Conservation (phyloP, 345 rosid genomes). For the Linum lewisii region DNA sequence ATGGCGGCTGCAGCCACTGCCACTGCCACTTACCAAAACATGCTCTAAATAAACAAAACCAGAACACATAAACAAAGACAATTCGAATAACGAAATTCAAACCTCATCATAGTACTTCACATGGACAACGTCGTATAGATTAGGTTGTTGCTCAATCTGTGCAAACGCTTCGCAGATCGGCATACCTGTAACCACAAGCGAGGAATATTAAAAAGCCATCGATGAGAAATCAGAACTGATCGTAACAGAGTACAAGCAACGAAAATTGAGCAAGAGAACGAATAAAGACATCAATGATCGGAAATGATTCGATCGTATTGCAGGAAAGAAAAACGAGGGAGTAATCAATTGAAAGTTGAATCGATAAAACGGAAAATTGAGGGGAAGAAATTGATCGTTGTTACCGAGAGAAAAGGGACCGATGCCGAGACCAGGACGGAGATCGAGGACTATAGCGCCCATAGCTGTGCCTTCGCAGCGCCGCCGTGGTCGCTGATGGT, state of each 20-base stretch:
- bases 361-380: neutral
- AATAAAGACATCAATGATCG: neutral
- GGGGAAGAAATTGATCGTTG: neutral
- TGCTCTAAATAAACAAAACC: neutral
- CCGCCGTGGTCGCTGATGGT: constrained; percentile 47
- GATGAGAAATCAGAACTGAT: neutral
- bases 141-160: constrained; percentile 88
- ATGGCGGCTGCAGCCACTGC: neutral
- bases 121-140: constrained; percentile 87
- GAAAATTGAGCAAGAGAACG: neutral
- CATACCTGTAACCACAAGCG: constrained; percentile 49
- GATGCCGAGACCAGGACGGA: constrained; percentile 82
- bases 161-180: constrained; percentile 91
- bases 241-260: neutral
- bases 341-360: neutral
- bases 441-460: constrained; percentile 93
- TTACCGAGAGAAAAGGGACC: constrained; percentile 89
- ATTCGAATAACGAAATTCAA: constrained; percentile 2
- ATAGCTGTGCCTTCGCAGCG: constrained; percentile 97
- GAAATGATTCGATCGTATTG: neutral
- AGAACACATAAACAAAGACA: neutral
- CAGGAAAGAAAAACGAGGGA: neutral
- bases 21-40: neutral
- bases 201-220: neutral
- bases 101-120: constrained; percentile 94